Percentiles rank a stretch among this genome's conserved stretches.
Conservation (phyloP, 768 basidiomycete genomes). For the Clitopilus passeckerianus region DNA sequence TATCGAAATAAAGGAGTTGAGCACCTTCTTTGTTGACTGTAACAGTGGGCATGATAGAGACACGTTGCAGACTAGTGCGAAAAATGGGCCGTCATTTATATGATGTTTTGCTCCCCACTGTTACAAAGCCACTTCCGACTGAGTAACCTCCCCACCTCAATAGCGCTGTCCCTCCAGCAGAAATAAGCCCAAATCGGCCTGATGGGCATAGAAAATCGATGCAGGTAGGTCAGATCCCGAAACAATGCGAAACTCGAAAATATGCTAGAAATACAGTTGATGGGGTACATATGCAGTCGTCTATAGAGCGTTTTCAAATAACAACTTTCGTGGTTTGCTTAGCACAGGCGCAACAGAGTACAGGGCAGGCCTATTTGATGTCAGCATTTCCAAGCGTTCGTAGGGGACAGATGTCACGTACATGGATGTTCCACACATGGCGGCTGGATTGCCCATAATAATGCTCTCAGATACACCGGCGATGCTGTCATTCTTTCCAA, state of each 20-base stretch:
- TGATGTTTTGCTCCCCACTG: neutral
- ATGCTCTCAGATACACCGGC: slow-evolving; percentile 99
- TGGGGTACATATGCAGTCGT: slow-evolving; percentile 2
- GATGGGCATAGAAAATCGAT: neutral
- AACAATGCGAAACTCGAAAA: neutral
- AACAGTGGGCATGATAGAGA: neutral
- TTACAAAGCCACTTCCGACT: neutral
- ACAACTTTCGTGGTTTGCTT: slow-evolving; percentile 42
- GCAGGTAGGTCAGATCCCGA: neutral
- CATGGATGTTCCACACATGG: slow-evolving; percentile 94
- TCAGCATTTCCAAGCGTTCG: neutral
- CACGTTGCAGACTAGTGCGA: neutral
- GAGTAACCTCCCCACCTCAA: neutral
- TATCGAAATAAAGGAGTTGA: slow-evolving; percentile 11
- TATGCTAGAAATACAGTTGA: neutral
- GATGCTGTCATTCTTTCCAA: slow-evolving; percentile 91
- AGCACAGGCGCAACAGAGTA: slow-evolving; percentile 38
- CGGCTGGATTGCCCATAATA: slow-evolving; percentile 97
- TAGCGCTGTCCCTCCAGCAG: neutral
- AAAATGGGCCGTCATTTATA: neutral
- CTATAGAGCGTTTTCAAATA: slow-evolving; percentile 45
- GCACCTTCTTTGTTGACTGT: slow-evolving; percentile 4
- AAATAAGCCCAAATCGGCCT: neutral
- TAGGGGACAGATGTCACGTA: slow-evolving; percentile 28
- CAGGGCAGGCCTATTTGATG: slow-evolving; percentile 39